These are phyloP conservation scores for Hydnomerulius pinastri DNA, from an alignment of 768 basidiomycete genomes.

Conservation along the genomic window DNA sequence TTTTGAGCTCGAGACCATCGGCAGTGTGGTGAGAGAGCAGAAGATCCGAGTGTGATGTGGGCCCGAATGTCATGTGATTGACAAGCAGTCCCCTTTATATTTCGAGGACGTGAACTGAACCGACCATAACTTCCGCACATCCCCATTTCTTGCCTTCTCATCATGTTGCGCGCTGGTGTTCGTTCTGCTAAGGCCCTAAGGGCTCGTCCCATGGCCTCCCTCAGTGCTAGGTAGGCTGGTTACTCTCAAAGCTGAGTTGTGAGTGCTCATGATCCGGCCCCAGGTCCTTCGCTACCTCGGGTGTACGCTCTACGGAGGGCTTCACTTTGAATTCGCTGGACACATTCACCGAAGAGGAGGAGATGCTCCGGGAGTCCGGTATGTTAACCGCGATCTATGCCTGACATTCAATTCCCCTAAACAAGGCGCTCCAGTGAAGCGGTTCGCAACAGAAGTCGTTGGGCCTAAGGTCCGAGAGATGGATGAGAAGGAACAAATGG, in stretches of 20 bases:
- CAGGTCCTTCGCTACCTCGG: slow-evolving; percentile 30
- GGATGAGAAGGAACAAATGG: slow-evolving; percentile 98
- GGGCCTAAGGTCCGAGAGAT: slow-evolving; percentile 92
- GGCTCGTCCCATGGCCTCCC: not conserved
- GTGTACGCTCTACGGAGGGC: slow-evolving; percentile 26
- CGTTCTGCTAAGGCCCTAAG: slow-evolving; percentile 16
- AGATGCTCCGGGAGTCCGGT: slow-evolving; percentile 93
- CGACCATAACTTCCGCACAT: not conserved
- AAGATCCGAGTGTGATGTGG: not conserved
- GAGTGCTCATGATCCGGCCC: not conserved
- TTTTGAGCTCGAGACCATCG: too few species aligned
- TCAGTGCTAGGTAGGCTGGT: slow-evolving; percentile 19
- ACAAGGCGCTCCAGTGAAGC: slow-evolving; percentile 58
- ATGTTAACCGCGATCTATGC: slow-evolving; percentile 20
- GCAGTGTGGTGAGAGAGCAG: too few species aligned
- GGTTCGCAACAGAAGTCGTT: slow-evolving; percentile 88
- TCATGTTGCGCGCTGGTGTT: slow-evolving; percentile 27
- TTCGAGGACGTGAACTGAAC: not conserved
- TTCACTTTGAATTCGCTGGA: slow-evolving; percentile 62
- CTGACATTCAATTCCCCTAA: not conserved
- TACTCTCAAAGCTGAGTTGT: not conserved
- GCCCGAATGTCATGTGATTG: slow-evolving; percentile 27
- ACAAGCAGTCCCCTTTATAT: slow-evolving; percentile 11
- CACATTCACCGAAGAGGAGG: slow-evolving; percentile 90
- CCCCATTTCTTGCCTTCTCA: not conserved